Percentiles rank a stretch among this genome's conserved stretches.
phyloP scores from a whole-genome alignment of 345 rosid species.

The Gossypium ekmanianum region DNA sequence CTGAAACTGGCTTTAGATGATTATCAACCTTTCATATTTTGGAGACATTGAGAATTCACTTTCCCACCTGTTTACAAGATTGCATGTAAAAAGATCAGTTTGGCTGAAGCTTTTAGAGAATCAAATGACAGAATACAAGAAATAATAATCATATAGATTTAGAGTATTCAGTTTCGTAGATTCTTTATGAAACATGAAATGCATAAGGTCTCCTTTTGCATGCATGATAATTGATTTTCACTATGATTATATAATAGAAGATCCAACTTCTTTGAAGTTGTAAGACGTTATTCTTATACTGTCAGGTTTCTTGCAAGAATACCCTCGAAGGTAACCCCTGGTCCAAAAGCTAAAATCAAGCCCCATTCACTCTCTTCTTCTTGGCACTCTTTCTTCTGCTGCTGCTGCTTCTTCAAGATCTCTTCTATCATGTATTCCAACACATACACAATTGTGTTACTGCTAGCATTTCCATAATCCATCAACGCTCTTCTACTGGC shows the following conservation, averaged over 20 bases:
- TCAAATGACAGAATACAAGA: background rate
- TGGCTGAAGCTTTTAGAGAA: background rate
- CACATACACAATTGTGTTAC: slow-evolving; percentile 87
- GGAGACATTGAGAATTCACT: background rate
- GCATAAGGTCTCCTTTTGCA: background rate
- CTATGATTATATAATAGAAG: background rate
- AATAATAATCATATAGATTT: background rate
- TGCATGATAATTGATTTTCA: background rate
- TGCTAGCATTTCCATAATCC: slow-evolving; percentile 95
- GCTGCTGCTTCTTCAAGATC: slow-evolving; percentile 35
- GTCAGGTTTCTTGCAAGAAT: slow-evolving; percentile 82
- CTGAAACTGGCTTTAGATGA: background rate
- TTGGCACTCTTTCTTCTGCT: background rate
- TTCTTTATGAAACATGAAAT: background rate
- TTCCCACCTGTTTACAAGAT: too few relatives aligned
- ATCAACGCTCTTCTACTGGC: slow-evolving; percentile 81
- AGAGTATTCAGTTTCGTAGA: background rate
- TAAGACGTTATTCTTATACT: slow-evolving; percentile 19
- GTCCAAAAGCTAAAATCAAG: slow-evolving; percentile 86
- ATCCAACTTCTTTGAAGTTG: background rate
- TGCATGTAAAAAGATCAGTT: too few relatives aligned
- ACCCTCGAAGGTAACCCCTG: slow-evolving; percentile 97
- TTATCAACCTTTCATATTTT: background rate
- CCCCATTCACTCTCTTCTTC: slow-evolving; percentile 56
- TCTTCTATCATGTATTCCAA: slow-evolving; percentile 90